These are phyloP conservation scores for Naganishia onofrii DNA, from an alignment of 768 basidiomycete species.

Conservation along the genomic window DNA sequence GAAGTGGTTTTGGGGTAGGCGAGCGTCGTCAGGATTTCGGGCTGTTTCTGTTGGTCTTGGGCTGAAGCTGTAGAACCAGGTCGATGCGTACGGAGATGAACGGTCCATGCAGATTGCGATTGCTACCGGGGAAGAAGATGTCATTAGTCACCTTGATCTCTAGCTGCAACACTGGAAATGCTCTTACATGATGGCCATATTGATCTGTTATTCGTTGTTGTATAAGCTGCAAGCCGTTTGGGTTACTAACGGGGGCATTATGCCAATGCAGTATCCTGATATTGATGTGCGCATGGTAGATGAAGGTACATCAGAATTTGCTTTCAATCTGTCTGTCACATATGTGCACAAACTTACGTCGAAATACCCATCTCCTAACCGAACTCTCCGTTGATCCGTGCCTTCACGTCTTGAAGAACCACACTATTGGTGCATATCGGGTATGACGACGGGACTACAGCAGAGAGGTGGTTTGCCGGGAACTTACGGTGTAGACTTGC, in stretches of 20 bases:
- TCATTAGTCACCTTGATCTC: background rate
- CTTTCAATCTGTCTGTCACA: no score
- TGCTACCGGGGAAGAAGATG: no score
- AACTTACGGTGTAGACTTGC: no score
- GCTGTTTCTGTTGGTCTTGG: conserved; percentile 8
- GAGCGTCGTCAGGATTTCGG: conserved; percentile 14
- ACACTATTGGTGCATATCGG: no score
- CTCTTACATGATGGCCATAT: conserved; percentile 9
- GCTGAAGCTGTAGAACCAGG: background rate
- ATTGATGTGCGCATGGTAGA: no score
- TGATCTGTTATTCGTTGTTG: conserved; percentile 19
- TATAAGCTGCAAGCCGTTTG: conserved; percentile 15
- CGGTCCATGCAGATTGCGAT: conserved; percentile 1
- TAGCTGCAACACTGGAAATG: background rate
- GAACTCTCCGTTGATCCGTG: background rate
- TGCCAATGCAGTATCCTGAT: conserved; percentile 14
- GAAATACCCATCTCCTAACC: conserved; percentile 5
- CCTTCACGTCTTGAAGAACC: no score
- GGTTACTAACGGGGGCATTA: conserved; percentile 3
- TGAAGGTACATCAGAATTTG: background rate
- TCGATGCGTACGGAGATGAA: conserved; percentile 8
- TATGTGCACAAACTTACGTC: conserved; percentile 2
- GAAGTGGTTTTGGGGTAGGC: background rate
- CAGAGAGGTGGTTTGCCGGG: no score
- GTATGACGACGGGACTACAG: no score